Evolutionary conservation across 2,329 filamentous ascomycete genomes (phyloP).

Genomic region (Colletotrichum lini): DNA sequence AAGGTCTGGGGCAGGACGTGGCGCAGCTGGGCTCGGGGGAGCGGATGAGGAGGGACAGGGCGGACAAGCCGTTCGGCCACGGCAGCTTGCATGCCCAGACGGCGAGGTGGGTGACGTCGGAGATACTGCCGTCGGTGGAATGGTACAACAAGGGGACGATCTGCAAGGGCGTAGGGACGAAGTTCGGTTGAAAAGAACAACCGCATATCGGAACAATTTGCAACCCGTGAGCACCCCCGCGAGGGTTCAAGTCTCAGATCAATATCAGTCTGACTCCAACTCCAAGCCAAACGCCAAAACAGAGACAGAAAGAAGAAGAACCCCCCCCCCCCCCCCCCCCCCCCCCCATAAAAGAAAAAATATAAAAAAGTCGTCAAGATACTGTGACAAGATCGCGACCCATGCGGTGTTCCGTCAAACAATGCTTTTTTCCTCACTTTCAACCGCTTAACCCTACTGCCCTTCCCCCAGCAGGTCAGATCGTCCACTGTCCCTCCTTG

Average conservation of each 20-base stretch:
- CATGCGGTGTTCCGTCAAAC: background rate
- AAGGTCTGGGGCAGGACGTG: conserved; percentile 48
- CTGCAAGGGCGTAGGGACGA: conserved; percentile 62
- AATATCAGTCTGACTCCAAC: conserved; percentile 12
- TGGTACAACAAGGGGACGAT: conserved; percentile 67
- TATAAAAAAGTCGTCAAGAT: too few relatives aligned
- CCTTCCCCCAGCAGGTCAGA: conserved; percentile 4
- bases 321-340: too few relatives aligned
- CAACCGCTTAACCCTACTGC: background rate
- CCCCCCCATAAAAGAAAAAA: too few relatives aligned
- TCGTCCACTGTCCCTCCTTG: conserved; percentile 45
- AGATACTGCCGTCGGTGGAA: conserved; percentile 63
- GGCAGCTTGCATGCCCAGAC: conserved; percentile 71
- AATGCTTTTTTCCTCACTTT: background rate
- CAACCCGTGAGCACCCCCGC: background rate
- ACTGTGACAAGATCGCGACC: background rate
- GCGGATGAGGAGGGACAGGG: conserved; percentile 59
- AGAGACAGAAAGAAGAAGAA: too few relatives aligned
- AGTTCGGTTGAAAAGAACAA: conserved; percentile 17
- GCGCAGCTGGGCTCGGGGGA: conserved; percentile 48
- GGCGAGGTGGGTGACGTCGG: conserved; percentile 71
- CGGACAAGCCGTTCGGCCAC: conserved; percentile 67
- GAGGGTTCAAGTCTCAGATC: background rate
- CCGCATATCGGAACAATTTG: conserved; percentile 15
- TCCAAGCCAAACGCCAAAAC: conserved; percentile 22